phyloP scores from a whole-genome alignment of 768 basidiomycete genomes.

The Phanerochaete sordida region DNA sequence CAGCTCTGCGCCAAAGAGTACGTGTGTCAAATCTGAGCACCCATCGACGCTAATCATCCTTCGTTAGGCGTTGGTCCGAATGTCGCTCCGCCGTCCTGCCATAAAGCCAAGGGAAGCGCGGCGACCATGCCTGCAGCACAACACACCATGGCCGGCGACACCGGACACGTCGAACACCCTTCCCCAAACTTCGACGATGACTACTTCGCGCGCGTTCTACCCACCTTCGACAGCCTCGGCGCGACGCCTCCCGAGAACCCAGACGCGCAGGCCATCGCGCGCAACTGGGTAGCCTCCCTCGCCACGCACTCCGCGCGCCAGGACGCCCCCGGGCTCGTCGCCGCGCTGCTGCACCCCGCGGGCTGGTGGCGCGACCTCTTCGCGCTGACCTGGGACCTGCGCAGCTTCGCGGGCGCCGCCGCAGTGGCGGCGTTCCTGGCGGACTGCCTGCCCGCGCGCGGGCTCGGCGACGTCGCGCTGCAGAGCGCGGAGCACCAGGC shows the following conservation, averaged over 20 bases:
- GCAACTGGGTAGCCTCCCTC: not conserved
- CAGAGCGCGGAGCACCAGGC: constrained; percentile 24
- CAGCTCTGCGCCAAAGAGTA: no score
- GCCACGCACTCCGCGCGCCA: not conserved
- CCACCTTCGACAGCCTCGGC: not conserved
- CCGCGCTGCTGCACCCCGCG: not conserved
- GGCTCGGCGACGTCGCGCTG: constrained; percentile 29
- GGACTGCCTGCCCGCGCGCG: constrained; percentile 32
- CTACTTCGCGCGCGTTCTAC: no score
- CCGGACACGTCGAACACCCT: no score
- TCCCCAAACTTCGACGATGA: no score
- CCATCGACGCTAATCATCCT: no score
- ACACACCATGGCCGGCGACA: no score
- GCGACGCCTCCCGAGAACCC: not conserved
- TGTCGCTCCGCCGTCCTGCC: no score
- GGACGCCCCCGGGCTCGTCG: not conserved
- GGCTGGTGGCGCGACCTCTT: constrained; percentile 16
- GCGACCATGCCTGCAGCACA: no score
- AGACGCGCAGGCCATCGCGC: not conserved
- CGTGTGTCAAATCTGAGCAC: no score
- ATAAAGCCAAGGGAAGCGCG: no score
- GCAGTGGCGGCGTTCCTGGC: constrained; percentile 35
- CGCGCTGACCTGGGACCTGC: constrained; percentile 46
- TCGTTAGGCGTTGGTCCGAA: no score
- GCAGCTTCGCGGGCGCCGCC: constrained; percentile 37